Evolutionary conservation across 1,139 yeast species (phyloP).

Genomic region (Geotrichum australiense): DNA sequence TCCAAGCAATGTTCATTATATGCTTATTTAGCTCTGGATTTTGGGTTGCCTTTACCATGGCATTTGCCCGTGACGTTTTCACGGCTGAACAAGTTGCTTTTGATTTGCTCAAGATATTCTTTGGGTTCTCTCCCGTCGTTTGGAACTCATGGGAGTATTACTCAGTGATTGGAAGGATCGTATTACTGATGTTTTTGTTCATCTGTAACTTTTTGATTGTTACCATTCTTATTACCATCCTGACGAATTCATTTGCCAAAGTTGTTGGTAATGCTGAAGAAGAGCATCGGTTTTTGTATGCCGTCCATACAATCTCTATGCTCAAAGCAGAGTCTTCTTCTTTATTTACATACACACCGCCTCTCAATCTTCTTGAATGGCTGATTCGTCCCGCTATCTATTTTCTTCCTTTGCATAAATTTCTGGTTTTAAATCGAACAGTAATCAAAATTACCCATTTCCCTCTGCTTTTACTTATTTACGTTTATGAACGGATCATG

Average conservation of each 20-base stretch:
- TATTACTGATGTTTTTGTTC: slow-evolving; percentile 49
- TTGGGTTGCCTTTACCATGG: slow-evolving; percentile 48
- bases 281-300: slow-evolving; percentile 36
- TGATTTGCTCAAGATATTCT: slow-evolving; percentile 49
- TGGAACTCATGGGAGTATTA: slow-evolving; percentile 55
- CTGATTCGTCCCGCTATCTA: slow-evolving; percentile 32
- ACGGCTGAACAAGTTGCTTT: slow-evolving; percentile 47
- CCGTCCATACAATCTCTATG: slow-evolving; percentile 37
- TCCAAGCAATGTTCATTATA: slow-evolving; percentile 48
- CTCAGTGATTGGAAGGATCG: slow-evolving; percentile 44
- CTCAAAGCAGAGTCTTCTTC: slow-evolving; percentile 37
- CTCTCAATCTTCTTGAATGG: slow-evolving; percentile 35
- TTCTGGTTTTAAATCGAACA: slow-evolving; percentile 32
- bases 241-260: slow-evolving; percentile 37
- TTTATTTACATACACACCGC: slow-evolving; percentile 37
- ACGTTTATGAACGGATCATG: slow-evolving; percentile 32
- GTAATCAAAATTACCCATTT: slow-evolving; percentile 36
- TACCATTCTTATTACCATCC: slow-evolving; percentile 53
- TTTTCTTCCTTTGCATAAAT: slow-evolving; percentile 31
- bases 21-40: slow-evolving; percentile 46
- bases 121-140: slow-evolving; percentile 59
- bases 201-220: slow-evolving; percentile 52
- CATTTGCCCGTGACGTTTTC: slow-evolving; percentile 43
- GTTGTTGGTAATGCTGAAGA: slow-evolving; percentile 36
- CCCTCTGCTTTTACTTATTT: slow-evolving; percentile 34